A percentile compares a stretch with the other conserved stretches of the same genome.
Conservation (phyloP, 2,329 filamentous ascomycete species). For the Thermochaetoides dissita region DNA sequence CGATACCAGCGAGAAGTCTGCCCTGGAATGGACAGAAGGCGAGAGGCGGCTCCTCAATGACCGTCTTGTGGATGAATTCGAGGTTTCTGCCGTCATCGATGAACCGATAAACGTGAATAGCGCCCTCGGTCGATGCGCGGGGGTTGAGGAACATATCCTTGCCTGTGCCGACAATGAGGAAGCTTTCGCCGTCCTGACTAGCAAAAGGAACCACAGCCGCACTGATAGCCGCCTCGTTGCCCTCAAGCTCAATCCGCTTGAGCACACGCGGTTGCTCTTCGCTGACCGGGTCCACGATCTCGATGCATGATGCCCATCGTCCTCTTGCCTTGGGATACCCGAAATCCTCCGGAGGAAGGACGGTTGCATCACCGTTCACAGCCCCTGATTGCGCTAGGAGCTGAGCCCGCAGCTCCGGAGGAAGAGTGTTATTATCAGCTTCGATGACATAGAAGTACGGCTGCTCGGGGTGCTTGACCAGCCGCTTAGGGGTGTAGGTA, state of each 20-base stretch:
- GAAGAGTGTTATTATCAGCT: slow-evolving; percentile 81
- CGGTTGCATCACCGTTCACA: slow-evolving; percentile 57
- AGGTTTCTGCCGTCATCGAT: slow-evolving; percentile 74
- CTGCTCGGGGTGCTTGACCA: slow-evolving; percentile 76
- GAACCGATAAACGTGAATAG: slow-evolving; percentile 85
- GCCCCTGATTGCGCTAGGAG: slow-evolving; percentile 58
- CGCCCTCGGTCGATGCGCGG: slow-evolving; percentile 61
- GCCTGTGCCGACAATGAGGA: slow-evolving; percentile 85
- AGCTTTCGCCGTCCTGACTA: slow-evolving; percentile 76
- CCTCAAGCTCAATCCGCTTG: slow-evolving; percentile 65
- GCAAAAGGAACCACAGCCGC: slow-evolving; percentile 73
- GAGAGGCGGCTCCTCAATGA: slow-evolving; percentile 74
- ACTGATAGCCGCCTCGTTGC: slow-evolving; percentile 86
- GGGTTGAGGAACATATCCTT: slow-evolving; percentile 78
- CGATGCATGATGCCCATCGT: slow-evolving; percentile 93
- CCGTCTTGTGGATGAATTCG: slow-evolving; percentile 93
- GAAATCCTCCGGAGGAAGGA: slow-evolving; percentile 68
- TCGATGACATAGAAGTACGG: slow-evolving; percentile 90
- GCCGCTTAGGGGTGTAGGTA: slow-evolving; percentile 76
- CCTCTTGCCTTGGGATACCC: slow-evolving; percentile 72
- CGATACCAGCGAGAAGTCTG: slow-evolving; percentile 71
- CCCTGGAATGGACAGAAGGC: slow-evolving; percentile 92
- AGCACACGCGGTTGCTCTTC: slow-evolving; percentile 52
- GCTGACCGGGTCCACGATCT: slow-evolving; percentile 69
- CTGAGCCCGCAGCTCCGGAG: slow-evolving; percentile 60